Evolutionary conservation across 108 stramenopile genomes (phyloP).

Genomic region (Nitzschia sp.): DNA sequence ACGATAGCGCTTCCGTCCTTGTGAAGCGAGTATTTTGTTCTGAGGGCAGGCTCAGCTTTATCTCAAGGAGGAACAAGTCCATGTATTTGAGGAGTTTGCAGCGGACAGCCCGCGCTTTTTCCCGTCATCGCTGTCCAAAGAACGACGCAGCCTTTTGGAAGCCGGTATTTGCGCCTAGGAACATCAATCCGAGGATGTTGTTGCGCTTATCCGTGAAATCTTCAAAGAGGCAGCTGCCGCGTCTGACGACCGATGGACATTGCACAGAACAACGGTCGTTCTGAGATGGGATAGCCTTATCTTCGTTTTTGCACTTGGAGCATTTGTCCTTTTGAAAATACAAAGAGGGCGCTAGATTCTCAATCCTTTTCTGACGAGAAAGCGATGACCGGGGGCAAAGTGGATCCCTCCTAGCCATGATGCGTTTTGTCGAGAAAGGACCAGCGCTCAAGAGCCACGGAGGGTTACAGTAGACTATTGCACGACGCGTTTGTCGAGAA

Average conservation of each 20-base stretch:
- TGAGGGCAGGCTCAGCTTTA: conserved; percentile 81
- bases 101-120: conserved; percentile 42
- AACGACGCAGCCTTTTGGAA: conserved; percentile 19
- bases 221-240: conserved; percentile 54
- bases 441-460: too few species aligned
- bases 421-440: too few species aligned
- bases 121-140: conserved; percentile 16
- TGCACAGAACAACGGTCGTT: too few species aligned
- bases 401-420: too few species aligned
- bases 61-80: conserved; percentile 48
- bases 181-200: conserved; percentile 46
- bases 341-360: too few species aligned
- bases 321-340: too few species aligned
- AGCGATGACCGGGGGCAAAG: too few species aligned
- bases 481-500: too few species aligned
- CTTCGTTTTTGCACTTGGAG: too few species aligned
- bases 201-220: conserved; percentile 52
- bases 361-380: too few species aligned
- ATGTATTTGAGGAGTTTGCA: conserved; percentile 58
- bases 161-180: conserved; percentile 70
- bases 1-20: conserved; percentile 46
- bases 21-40: conserved; percentile 73
- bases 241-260: conserved; percentile 40
- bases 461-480: too few species aligned
- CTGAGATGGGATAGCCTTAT: too few species aligned